Conservation (phyloP, 148 eudicot species). For the Rhododendron williamsianum region DNA sequence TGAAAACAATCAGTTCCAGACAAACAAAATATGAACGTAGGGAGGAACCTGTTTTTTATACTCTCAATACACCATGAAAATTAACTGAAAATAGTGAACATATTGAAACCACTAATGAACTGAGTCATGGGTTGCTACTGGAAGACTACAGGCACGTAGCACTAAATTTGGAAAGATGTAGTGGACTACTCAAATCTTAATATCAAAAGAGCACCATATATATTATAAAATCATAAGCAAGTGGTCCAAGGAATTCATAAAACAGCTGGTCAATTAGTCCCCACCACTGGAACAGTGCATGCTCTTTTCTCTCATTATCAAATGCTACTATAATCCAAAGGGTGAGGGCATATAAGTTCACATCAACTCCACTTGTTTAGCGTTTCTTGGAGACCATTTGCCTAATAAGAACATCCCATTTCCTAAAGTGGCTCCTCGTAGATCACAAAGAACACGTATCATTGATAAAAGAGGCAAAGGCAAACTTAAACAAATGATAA, state of each 20-base stretch:
- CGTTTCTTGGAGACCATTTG: background rate
- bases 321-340: background rate
- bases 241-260: background rate
- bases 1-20: background rate
- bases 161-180: background rate
- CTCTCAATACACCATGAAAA: background rate
- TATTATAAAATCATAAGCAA: background rate
- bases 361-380: background rate
- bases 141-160: background rate
- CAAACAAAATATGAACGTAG: background rate
- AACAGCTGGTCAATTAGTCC: background rate
- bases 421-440: background rate
- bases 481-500: background rate
- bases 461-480: background rate
- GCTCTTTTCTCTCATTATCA: background rate
- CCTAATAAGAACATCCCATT: background rate
- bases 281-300: background rate
- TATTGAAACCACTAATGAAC: background rate
- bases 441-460: background rate
- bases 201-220: background rate
- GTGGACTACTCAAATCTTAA: background rate
- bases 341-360: background rate
- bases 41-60: background rate
- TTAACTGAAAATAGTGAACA: background rate
- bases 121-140: background rate